These are phyloP conservation scores for Coffea humblotiana DNA, from an alignment of 305 asterid species.

Conservation along the genomic window DNA sequence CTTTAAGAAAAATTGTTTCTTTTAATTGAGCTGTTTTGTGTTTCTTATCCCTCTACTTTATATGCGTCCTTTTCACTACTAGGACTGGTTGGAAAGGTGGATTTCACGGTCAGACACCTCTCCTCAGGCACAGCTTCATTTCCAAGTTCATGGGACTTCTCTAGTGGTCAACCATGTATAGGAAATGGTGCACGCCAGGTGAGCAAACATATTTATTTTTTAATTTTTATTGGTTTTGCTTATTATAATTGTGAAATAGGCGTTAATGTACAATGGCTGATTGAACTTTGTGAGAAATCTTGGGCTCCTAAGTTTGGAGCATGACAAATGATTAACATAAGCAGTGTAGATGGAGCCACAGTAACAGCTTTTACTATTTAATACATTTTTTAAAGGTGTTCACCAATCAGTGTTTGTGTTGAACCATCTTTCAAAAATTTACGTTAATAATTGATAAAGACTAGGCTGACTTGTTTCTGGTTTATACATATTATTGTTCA, in stretches of 20 bases:
- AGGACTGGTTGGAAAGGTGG: conserved; percentile 95
- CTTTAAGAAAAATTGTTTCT: neutral
- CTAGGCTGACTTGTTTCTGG: neutral
- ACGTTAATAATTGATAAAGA: neutral
- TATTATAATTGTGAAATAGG: neutral
- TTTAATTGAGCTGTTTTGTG: neutral
- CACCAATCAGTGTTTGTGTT: neutral
- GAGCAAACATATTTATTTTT: conserved; percentile 17
- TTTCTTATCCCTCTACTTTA: neutral
- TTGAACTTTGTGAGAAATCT: neutral
- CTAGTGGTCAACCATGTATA: conserved; percentile 65
- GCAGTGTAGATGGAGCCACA: neutral
- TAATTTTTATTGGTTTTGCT: neutral
- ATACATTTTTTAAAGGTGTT: neutral
- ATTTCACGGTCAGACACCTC: conserved; percentile 92
- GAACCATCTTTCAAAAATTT: neutral
- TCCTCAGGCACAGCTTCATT: conserved; percentile 72
- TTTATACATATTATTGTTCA: neutral
- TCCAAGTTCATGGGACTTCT: conserved; percentile 58
- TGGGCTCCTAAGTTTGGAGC: neutral
- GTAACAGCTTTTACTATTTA: neutral
- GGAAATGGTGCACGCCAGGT: conserved; percentile 75
- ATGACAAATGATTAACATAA: neutral
- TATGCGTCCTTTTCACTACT: conserved; percentile 12
- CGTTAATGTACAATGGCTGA: neutral